A percentile compares a stretch with the other conserved stretches of the same genome.
Conservation (phyloP, 108 stramenopile species). For the Nitzschia sp. region DNA sequence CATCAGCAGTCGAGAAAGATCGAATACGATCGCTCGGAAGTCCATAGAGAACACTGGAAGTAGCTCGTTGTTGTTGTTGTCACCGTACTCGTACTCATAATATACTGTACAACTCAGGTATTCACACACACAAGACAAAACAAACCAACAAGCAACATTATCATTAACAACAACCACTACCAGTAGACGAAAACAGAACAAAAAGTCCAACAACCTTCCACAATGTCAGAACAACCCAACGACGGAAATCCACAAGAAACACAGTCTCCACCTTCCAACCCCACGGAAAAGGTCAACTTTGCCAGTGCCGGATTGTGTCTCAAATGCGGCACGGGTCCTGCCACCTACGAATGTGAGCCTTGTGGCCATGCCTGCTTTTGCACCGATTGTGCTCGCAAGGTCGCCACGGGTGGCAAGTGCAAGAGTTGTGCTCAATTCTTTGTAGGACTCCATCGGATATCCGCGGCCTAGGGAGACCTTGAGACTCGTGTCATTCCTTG, state of each 20-base stretch:
- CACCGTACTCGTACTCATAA: not conserved
- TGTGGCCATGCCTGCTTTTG: constrained; percentile 22
- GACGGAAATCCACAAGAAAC: not conserved
- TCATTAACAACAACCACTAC: not conserved
- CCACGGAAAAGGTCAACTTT: not conserved
- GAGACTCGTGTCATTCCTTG: no score
- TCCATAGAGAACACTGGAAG: no score
- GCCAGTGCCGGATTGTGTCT: constrained; percentile 3
- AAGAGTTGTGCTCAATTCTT: constrained; percentile 6
- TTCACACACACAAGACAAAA: not conserved
- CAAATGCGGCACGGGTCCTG: constrained; percentile 5
- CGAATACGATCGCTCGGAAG: no score
- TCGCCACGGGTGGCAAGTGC: constrained; percentile 19
- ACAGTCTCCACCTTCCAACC: not conserved
- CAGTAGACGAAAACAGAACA: no score
- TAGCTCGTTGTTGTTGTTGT: no score
- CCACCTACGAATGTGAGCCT: constrained; percentile 18
- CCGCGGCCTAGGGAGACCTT: no score
- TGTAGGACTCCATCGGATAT: constrained; percentile 8
- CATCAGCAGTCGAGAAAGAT: no score
- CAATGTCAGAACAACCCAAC: not conserved
- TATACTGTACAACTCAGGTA: not conserved
- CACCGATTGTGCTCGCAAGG: constrained; percentile 10
- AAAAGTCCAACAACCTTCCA: not conserved
- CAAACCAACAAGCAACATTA: not conserved